Conservation (phyloP, 1,139 yeast genomes). For the Suhomyces wounanorum region DNA sequence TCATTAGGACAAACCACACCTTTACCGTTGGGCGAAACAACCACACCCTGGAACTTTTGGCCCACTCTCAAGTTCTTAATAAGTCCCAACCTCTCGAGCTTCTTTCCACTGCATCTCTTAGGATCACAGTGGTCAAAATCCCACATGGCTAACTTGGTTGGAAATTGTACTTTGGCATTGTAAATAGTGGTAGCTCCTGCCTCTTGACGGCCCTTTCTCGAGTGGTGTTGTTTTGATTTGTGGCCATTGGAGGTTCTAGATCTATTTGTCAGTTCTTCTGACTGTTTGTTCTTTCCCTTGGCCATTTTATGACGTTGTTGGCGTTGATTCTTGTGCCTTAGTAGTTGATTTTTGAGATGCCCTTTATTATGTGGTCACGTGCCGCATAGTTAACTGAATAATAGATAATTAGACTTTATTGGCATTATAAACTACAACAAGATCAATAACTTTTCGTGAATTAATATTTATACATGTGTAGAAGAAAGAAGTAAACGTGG, state of each 20-base stretch:
- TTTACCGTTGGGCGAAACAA: conserved; percentile 92
- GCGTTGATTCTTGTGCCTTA: neutral
- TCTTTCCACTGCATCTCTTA: conserved; percentile 94
- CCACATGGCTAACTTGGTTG: conserved; percentile 85
- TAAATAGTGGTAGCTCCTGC: conserved; percentile 20
- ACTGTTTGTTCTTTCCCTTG: conserved; percentile 64
- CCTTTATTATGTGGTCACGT: neutral
- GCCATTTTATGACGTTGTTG: conserved; percentile 42
- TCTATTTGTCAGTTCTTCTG: conserved; percentile 39
- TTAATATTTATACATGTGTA: conserved; percentile 10
- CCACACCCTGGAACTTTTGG: conserved; percentile 86
- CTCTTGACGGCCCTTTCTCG: conserved; percentile 53
- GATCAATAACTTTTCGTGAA: conserved; percentile 5
- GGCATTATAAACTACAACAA: neutral
- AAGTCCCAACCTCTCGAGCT: conserved; percentile 82
- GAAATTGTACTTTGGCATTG: conserved; percentile 41
- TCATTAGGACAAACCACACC: conserved; percentile 92
- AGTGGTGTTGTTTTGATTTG: conserved; percentile 54
- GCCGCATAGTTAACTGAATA: neutral
- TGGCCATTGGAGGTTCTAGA: conserved; percentile 59
- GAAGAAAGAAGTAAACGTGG: conserved; percentile 7
- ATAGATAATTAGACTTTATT: too few relatives aligned
- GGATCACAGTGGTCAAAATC: conserved; percentile 99
- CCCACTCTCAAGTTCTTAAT: conserved; percentile 81
- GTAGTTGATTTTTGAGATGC: neutral